These are phyloP conservation scores for Tulasnella sp. DNA, from an alignment of 768 basidiomycete species.

Conservation along the genomic window DNA sequence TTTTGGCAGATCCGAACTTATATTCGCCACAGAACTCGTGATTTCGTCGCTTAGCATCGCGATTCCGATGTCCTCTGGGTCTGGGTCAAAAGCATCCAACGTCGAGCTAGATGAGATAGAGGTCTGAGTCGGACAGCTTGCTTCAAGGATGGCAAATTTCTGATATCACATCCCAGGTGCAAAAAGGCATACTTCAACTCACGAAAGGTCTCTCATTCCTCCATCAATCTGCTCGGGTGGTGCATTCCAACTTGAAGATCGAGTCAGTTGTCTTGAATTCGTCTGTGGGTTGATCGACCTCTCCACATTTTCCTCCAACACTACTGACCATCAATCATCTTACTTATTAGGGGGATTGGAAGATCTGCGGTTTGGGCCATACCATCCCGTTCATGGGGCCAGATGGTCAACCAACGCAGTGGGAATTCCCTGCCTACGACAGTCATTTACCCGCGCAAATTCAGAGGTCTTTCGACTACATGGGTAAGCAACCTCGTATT, in stretches of 20 bases:
- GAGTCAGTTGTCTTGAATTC: conserved; percentile 85
- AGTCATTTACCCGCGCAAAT: conserved; percentile 65
- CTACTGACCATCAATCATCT: background rate
- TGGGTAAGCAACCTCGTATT: conserved; percentile 47
- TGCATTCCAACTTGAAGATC: conserved; percentile 83
- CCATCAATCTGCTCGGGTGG: conserved; percentile 81
- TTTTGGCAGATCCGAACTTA: conserved; percentile 46
- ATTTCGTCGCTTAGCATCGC: conserved; percentile 71
- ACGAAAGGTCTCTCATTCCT: conserved; percentile 85
- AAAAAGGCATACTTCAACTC: conserved; percentile 90
- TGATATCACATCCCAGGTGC: too few species aligned
- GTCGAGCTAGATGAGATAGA: conserved; percentile 94
- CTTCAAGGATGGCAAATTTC: background rate
- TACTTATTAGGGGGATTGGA: conserved; percentile 83
- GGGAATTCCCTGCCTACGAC: conserved; percentile 89
- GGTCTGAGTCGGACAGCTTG: conserved; percentile 40
- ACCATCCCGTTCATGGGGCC: conserved; percentile 64
- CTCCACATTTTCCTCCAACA: background rate
- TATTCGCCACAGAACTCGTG: conserved; percentile 89
- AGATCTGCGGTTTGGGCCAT: conserved; percentile 80
- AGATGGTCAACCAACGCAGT: conserved; percentile 64
- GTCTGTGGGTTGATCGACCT: conserved; percentile 40
- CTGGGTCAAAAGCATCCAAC: conserved; percentile 39
- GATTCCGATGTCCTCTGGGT: conserved; percentile 48
- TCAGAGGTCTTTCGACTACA: conserved; percentile 90